Conservation (phyloP, 176 grass and related monocot genomes). For the Juncus effusus region DNA sequence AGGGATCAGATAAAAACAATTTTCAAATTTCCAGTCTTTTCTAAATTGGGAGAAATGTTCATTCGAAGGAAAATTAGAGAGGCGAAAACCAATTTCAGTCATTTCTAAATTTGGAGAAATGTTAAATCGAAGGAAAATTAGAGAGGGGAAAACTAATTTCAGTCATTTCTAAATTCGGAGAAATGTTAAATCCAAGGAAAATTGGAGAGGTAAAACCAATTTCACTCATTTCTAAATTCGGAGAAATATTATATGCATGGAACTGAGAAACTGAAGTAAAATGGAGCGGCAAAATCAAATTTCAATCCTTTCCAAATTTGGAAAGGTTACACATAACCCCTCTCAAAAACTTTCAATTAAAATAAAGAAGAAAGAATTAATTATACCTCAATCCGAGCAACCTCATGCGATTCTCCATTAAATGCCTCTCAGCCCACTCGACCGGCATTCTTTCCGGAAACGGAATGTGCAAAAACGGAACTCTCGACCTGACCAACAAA, state of each 20-base stretch:
- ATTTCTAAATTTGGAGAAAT: too few relatives aligned
- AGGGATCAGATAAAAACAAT: too few relatives aligned
- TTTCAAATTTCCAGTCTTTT: too few relatives aligned
- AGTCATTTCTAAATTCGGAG: neutral
- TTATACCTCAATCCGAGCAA: slow-evolving; percentile 63
- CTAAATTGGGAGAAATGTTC: too few relatives aligned
- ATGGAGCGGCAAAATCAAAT: too few relatives aligned
- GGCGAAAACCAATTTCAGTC: too few relatives aligned
- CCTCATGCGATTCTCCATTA: slow-evolving; percentile 75
- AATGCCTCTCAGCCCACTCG: slow-evolving; percentile 65
- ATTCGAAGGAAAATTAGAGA: too few relatives aligned
- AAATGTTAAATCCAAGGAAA: neutral
- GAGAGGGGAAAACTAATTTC: too few relatives aligned
- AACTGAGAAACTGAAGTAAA: neutral
- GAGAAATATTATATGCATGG: neutral
- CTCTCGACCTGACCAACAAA: slow-evolving; percentile 44
- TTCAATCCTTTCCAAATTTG: neutral
- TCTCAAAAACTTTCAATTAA: slow-evolving; percentile 1
- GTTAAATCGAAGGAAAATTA: too few relatives aligned
- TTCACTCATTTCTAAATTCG: slow-evolving; percentile 18
- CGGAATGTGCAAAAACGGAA: slow-evolving; percentile 70
- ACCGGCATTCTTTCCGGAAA: slow-evolving; percentile 68
- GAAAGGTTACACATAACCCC: neutral
- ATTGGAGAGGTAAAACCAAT: neutral
- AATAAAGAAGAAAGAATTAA: neutral